Percentiles rank a stretch among this genome's conserved stretches.
Evolutionary conservation across 768 basidiomycete genomes (phyloP).

Genomic region (Mycena indigotica): DNA sequence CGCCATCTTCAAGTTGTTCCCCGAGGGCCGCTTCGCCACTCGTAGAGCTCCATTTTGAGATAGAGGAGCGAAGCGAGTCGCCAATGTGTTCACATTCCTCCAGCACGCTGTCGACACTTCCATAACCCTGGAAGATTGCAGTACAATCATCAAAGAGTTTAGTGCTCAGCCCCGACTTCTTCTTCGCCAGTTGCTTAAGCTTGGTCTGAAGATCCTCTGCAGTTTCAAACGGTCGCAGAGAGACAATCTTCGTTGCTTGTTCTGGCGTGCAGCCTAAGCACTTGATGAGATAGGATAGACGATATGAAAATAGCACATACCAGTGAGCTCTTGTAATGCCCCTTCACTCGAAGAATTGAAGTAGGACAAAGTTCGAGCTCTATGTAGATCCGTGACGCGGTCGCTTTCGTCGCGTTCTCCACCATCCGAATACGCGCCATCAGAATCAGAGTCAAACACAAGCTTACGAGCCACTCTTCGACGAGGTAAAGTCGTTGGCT

Average conservation of each 20-base stretch:
- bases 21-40: conserved; percentile 31
- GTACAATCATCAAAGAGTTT: conserved; percentile 90
- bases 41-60: conserved; percentile 72
- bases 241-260: conserved; percentile 79
- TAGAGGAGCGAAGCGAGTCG: conserved; percentile 65
- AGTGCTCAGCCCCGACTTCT: conserved; percentile 83
- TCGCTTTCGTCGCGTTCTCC: conserved; percentile 46
- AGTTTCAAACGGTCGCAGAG: conserved; percentile 77
- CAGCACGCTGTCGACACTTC: conserved; percentile 85
- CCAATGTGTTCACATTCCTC: conserved; percentile 89
- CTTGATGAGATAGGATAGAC: not conserved
- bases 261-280: conserved; percentile 71
- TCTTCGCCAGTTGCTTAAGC: conserved; percentile 84
- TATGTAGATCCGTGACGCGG: conserved; percentile 41
- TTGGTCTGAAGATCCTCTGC: conserved; percentile 75
- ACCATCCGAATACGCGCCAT: conserved; percentile 53
- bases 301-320: conserved; percentile 39
- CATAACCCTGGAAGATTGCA: conserved; percentile 81
- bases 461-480: conserved; percentile 59
- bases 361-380: conserved; percentile 61
- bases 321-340: conserved; percentile 74
- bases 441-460: conserved; percentile 70
- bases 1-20: conserved; percentile 59
- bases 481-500: conserved; percentile 41
- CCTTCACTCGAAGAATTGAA: conserved; percentile 66